Base-by-base conservation (phyloP, 2,329 filamentous ascomycete species). In the Whalleya microplaca region DNA sequence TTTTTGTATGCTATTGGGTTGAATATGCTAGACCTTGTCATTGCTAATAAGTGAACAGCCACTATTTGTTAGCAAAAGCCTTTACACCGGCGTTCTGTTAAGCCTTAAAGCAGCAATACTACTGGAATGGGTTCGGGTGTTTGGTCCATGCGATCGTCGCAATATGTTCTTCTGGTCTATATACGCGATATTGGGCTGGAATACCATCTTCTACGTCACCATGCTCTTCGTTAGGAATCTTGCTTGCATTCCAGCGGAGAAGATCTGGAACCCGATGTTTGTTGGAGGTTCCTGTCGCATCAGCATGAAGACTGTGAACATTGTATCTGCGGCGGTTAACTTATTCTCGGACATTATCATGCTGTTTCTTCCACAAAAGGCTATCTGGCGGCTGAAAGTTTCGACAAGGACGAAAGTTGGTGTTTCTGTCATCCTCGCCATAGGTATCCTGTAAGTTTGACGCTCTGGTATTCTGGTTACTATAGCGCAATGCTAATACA, bases 71-170 rank as follows among this genome's bases (percentile, higher is more conserved):
- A 59, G 51, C 14, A 51, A 48, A 4, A 61, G 53, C 19, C 58
- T 61, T 37, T 63, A 63, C 41, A 56, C 58, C n/a, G 53, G 53
- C 23, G 44, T 51, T 2, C 51, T 59, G n/a, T 19, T 61, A 2
- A 55, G 51, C 12, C 55, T 61, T 10, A 63, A 63, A 44, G 61
- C 55, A 19, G 61, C 61, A 1, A 63, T 63, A 19, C 58, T 63
- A 3, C 48, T 63, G 18, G 61, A 63, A 18, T 63, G 61, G 58
- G 37, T 51, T 12, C 58, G 51, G 12, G 51, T 57, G 23, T 58
- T 61, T 44, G 54, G 55, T 14, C 61, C 58, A 10, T 51, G 52
- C 23, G 61, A 53, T n/a, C 43, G 53, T 14, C 61, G 61, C 6
- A 58, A 55, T 21, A 37, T 44, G 5, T 63, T 63, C 51, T 63